Base-by-base conservation (phyloP, 352 stramenopile genomes). In the Phytophthora crassamura region DNA sequence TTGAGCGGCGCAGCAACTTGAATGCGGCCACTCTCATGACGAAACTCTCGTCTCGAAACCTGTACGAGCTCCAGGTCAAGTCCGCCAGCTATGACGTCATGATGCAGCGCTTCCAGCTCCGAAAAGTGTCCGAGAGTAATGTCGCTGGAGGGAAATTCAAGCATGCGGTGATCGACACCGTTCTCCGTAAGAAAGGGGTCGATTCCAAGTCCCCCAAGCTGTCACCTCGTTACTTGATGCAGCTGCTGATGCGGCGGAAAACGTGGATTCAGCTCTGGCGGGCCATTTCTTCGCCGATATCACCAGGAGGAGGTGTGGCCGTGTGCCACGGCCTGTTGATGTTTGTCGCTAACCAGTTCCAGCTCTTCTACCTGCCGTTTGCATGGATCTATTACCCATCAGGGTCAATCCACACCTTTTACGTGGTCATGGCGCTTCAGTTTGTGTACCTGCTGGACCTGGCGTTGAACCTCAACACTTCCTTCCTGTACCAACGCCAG, bases 101-200 rank as follows among this genome's bases (percentile, higher is more conserved):
- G 41, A 16, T 77, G 38, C 41, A 73, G 38, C 22, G 76, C 54
- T 66, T 86, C 72, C n/a, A 77, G 43, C 12, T 34, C 20, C 71
- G 45, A 2, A 43, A 46, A 6, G 55, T 64, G 7, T 60, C 75
- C n/a, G 60, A 71, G 43, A 66, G 55, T 43, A 75, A 63, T 35
- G 64, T 72, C 10, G 52, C 64, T 5, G 65, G 43, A 51, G 77
- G 33, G 0, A 47, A 38, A n/a, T 35, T 38, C 11, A 10, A 39
- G 22, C 49, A 63, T 60, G 35, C 58, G 35, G 25, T 60, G 42
- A 52, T 62, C 20, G 61, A 69, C 52, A 60, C 40, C 9, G 46
- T n/a, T 16, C 28, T 18, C 10, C 18, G 34, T 12, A 54, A 30
- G 69, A 68, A 53, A 4, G 39, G 50, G n/a, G 43, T 14, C 62